A percentile compares a stretch with the other conserved stretches of the same genome.
Conservation (phyloP, 495 filamentous ascomycete species). For the Penicillium diatomitis region DNA sequence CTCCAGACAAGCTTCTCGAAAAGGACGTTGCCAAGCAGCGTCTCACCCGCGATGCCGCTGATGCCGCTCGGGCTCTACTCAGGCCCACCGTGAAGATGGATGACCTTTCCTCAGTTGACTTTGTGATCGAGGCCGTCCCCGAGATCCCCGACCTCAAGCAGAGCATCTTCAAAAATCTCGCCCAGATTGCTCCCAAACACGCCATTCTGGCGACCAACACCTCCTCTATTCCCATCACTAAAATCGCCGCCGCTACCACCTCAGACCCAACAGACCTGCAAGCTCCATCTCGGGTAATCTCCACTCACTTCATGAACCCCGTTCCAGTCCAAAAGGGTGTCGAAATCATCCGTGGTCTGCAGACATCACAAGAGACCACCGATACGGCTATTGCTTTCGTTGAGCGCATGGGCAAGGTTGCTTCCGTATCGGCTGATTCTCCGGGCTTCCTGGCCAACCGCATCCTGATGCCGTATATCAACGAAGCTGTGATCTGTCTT, state of each 20-base stretch:
- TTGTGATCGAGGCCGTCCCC: constrained; percentile 95
- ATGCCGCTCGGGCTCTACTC: constrained; percentile 58
- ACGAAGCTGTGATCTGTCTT: constrained; percentile 93
- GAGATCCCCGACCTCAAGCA: constrained; percentile 85
- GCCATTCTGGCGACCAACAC: constrained; percentile 96
- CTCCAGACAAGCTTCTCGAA: constrained; percentile 73
- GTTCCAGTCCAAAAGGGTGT: constrained; percentile 96
- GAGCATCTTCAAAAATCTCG: constrained; percentile 76
- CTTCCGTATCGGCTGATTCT: constrained; percentile 76
- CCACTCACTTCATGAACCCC: constrained; percentile 99
- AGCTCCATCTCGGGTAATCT: constrained; percentile 78
- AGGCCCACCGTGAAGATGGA: constrained; percentile 64
- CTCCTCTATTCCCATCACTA: constrained; percentile 93
- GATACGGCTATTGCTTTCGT: constrained; percentile 81
- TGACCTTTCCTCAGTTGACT: constrained; percentile 77
- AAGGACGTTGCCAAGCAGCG: constrained; percentile 84
- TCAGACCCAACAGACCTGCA: constrained; percentile 67
- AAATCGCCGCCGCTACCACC: constrained; percentile 80
- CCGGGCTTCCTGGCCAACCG: constrained; percentile 95
- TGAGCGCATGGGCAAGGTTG: constrained; percentile 84
- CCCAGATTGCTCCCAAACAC: constrained; percentile 74
- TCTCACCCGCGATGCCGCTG: constrained; percentile 69
- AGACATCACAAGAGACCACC: constrained; percentile 75
- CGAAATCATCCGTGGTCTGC: constrained; percentile 89
- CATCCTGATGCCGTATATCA: constrained; percentile 99